Conservation (phyloP, 106 monocot genomes). For the Phalaenopsis aphrodite region DNA sequence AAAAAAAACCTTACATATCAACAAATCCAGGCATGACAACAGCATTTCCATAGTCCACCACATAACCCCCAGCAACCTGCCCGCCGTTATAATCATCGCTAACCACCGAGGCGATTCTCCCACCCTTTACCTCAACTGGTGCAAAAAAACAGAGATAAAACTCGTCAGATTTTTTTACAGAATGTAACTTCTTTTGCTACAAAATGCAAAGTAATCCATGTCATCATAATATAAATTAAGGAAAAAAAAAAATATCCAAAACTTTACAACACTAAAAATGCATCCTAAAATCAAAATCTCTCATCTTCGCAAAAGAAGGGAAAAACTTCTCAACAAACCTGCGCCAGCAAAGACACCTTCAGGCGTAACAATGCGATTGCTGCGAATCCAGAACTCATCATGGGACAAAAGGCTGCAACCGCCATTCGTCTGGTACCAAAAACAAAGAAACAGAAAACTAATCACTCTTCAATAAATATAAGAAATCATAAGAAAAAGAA, state of each 20-base stretch:
- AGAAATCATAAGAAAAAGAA: background rate
- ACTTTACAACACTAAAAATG: no score
- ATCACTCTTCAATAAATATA: background rate
- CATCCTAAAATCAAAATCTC: background rate
- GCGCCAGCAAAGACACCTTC: constrained; percentile 55
- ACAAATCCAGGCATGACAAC: constrained; percentile 93
- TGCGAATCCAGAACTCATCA: constrained; percentile 61
- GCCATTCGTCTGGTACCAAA: constrained; percentile 24
- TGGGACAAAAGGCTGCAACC: constrained; percentile 75
- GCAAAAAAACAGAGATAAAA: background rate
- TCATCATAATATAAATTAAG: background rate
- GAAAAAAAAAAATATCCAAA: no score
- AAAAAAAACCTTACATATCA: constrained; percentile 61
- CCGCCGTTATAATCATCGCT: constrained; percentile 20
- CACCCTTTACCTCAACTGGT: constrained; percentile 82
- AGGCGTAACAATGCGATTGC: constrained; percentile 86
- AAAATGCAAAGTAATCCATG: background rate
- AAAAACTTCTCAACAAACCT: constrained; percentile 27
- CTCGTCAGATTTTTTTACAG: no score
- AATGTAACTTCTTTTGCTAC: background rate
- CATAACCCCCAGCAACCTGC: constrained; percentile 9
- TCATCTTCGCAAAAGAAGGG: background rate
- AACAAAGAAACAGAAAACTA: background rate
- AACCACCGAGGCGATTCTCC: constrained; percentile 52
- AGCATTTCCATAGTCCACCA: constrained; percentile 78